Evolutionary conservation across 805 yeast species (phyloP), one percentile per base, ranked within the genome.

Genomic region (Cyberlindnera saturnus): DNA sequence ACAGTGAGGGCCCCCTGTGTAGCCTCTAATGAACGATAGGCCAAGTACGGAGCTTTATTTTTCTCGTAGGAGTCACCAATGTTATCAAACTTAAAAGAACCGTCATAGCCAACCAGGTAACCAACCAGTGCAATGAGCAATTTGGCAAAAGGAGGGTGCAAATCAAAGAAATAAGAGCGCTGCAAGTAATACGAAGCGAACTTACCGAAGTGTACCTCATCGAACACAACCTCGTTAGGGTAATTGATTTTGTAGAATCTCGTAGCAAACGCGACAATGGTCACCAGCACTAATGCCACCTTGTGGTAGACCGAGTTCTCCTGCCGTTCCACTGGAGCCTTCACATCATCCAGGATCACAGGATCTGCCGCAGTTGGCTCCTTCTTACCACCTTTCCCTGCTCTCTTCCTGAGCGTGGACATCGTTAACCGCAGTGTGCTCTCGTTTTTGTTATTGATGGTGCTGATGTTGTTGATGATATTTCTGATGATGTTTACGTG

Each of bases 61-160:
- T 71, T 68, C 43, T 80, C 74, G 64, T 89, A 93, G 46, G 78
- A 74, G 52, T 85, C 86, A 35, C 97, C 97, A 63, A 90, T 90
- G 57, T 75, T 79, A 49, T 89, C 96, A 57, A 91, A 93, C 64
- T 89, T 87, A 73, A 89, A 93, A 11, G 75, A 63, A n/a, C 99
- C 99, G 57, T 84, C 81, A 63, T 87, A 93, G 3, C 97, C 96
- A 40, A 83, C 79, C 19, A 93, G 56, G 73, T 82, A 88, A 35
- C 99, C 99, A 33, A 83, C 87, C 45, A 81, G 74, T 0, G 98
- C 98, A 65, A 91, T 87, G 52, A 90, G 71, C 62, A 93, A 72
- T 63, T 93, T 93, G 42, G 96, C 99, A 64, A 93, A 87, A 18
- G 99, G 99, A 9, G 99, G 99, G 66, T 93, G 99, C 41, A 93